phyloP scores from a whole-genome alignment of 495 filamentous ascomycete genomes.

The Friedmanniomyces simplex region DNA sequence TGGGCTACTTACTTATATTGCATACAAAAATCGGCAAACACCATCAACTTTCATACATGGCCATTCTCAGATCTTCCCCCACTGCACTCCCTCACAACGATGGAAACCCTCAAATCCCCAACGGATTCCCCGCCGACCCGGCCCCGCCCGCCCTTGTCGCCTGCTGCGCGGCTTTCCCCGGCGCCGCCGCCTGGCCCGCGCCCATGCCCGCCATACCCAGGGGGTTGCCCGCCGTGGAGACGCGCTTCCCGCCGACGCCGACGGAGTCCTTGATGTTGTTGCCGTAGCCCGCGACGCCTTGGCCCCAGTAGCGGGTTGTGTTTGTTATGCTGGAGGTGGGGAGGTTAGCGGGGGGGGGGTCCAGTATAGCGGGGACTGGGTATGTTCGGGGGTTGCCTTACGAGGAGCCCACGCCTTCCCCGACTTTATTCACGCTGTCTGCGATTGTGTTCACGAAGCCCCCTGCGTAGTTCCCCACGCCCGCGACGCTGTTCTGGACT shows the following conservation, averaged over 20 bases:
- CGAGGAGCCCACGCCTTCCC: slow-evolving; percentile 31
- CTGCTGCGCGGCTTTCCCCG: slow-evolving; percentile 14
- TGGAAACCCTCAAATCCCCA: slow-evolving; percentile 22
- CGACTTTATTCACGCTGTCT: slow-evolving; percentile 32
- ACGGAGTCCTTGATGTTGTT: slow-evolving; percentile 40
- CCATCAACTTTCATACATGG: too few relatives aligned
- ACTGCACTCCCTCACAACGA: too few relatives aligned
- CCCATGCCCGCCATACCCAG: slow-evolving; percentile 30
- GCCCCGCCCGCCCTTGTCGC: slow-evolving; percentile 10
- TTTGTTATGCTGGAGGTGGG: slow-evolving; percentile 25
- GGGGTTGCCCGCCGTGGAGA: slow-evolving; percentile 34
- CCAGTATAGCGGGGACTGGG: too few relatives aligned
- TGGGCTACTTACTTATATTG: too few relatives aligned
- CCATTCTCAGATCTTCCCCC: too few relatives aligned
- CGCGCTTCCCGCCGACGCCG: slow-evolving; percentile 29
- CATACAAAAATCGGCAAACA: too few relatives aligned
- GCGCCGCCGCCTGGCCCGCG: slow-evolving; percentile 8
- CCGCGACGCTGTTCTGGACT: slow-evolving; percentile 24
- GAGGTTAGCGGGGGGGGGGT: too few relatives aligned
- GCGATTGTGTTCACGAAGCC: slow-evolving; percentile 29
- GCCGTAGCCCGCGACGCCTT: slow-evolving; percentile 37
- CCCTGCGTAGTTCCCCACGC: slow-evolving; percentile 30
- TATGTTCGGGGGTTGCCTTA: too few relatives aligned
- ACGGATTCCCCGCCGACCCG: slow-evolving; percentile 24
- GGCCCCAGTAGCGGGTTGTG: slow-evolving; percentile 32